These are phyloP conservation scores for Tanacetum coccineum DNA, from an alignment of 129 eudicot genomes.

Conservation along the genomic window DNA sequence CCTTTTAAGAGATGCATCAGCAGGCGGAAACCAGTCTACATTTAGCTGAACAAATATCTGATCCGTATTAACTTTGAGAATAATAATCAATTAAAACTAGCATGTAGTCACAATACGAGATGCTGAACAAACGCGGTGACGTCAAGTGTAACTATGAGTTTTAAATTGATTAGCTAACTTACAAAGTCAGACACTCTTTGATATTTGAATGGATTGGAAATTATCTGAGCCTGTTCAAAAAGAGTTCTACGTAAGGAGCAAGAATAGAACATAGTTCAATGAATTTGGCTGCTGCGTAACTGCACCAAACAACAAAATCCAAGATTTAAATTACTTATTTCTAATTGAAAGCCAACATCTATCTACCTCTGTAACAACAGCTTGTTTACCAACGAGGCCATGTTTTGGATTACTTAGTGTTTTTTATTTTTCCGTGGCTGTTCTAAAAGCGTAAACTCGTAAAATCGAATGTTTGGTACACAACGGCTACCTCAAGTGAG, in stretches of 20 bases:
- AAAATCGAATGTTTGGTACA: too few relatives aligned
- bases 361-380: too few relatives aligned
- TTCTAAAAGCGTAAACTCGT: neutral
- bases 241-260: constrained; percentile 84
- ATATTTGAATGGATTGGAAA: constrained; percentile 64
- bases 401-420: neutral
- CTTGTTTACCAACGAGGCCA: constrained; percentile 5
- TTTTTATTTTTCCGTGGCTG: neutral
- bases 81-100: neutral
- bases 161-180: constrained; percentile 32
- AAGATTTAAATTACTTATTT: constrained; percentile 5
- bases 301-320: constrained; percentile 32
- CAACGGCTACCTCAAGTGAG: neutral
- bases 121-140: neutral
- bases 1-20: constrained; percentile 76
- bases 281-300: constrained; percentile 88
- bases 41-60: constrained; percentile 49
- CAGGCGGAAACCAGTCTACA: constrained; percentile 72
- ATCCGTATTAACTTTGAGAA: neutral
- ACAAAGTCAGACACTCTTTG: constrained; percentile 56
- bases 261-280: constrained; percentile 80
- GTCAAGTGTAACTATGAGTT: neutral
- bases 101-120: neutral
- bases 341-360: neutral
- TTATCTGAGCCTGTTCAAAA: constrained; percentile 58